Conservation (phyloP, 371 early-diverging fungal species). For the Dichotomocladium elegans region DNA sequence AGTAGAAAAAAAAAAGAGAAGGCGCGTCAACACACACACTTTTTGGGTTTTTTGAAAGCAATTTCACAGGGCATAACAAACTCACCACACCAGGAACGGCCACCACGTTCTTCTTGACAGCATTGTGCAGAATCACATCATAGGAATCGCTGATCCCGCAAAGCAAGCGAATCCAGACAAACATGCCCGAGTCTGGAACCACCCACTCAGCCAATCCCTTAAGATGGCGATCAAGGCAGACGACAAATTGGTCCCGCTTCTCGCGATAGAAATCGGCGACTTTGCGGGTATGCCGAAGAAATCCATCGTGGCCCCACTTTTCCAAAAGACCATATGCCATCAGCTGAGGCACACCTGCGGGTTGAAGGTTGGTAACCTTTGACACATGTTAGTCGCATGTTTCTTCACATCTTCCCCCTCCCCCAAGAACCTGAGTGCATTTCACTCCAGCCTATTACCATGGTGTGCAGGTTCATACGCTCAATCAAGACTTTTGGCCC, state of each 20-base stretch:
- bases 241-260: constrained; percentile 62
- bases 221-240: constrained; percentile 51
- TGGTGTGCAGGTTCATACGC: constrained; percentile 68
- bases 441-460: constrained; percentile 30
- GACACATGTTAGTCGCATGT: not conserved
- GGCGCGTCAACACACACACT: not conserved
- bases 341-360: constrained; percentile 73
- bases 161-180: constrained; percentile 74
- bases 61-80: not conserved
- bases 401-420: too few relatives aligned
- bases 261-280: constrained; percentile 60
- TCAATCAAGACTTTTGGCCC: constrained; percentile 67
- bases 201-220: constrained; percentile 64
- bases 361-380: constrained; percentile 66
- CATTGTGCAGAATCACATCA: constrained; percentile 60
- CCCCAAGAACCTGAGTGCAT: not conserved
- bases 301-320: constrained; percentile 63
- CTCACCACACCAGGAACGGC: constrained; percentile 69
- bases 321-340: constrained; percentile 57
- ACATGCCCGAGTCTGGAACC: constrained; percentile 76
- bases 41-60: constrained; percentile 5
- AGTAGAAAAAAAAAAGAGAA: constrained; percentile 1
- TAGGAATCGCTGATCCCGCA: constrained; percentile 60
- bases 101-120: constrained; percentile 66
- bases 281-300: constrained; percentile 54